Conservation (phyloP, 2,329 filamentous ascomycete species). For the Bipolaris bicolor region DNA sequence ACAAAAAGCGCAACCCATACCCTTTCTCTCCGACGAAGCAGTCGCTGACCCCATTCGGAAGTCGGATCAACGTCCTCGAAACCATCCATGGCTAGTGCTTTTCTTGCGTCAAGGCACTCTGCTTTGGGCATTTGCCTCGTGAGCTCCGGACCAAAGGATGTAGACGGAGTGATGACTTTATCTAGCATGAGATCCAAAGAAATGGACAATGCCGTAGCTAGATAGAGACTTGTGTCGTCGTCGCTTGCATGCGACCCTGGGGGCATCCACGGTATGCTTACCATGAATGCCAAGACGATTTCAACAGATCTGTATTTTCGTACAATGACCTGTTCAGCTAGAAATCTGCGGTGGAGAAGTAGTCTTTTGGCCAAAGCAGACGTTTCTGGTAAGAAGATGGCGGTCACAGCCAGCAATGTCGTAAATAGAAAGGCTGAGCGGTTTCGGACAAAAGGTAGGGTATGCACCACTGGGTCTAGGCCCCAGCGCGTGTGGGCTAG, state of each 20-base stretch:
- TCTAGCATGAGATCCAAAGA: conserved; percentile 73
- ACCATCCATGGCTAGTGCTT: conserved; percentile 70
- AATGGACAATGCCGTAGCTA: conserved; percentile 72
- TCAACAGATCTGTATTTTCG: conserved; percentile 72
- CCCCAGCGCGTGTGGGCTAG: conserved; percentile 77
- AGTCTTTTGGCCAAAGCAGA: conserved; percentile 69
- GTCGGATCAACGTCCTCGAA: conserved; percentile 67
- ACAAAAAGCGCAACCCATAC: conserved; percentile 76
- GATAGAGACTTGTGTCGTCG: conserved; percentile 74
- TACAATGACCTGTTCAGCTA: conserved; percentile 67
- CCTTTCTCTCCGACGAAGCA: conserved; percentile 70
- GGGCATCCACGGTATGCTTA: conserved; percentile 78
- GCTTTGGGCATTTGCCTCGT: conserved; percentile 63
- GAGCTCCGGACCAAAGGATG: conserved; percentile 55
- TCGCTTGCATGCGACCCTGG: conserved; percentile 70
- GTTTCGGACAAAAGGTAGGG: conserved; percentile 67
- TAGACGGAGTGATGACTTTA: conserved; percentile 68
- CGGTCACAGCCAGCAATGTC: conserved; percentile 71
- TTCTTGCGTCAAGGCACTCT: conserved; percentile 71
- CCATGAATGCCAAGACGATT: conserved; percentile 76
- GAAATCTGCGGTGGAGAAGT: conserved; percentile 66
- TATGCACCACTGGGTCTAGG: conserved; percentile 71
- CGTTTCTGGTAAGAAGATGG: conserved; percentile 69
- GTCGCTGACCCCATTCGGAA: conserved; percentile 65
- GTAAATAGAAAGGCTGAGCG: conserved; percentile 75